Conservation (phyloP, 2,329 filamentous ascomycete species). For the Penicillium verrucosum region DNA sequence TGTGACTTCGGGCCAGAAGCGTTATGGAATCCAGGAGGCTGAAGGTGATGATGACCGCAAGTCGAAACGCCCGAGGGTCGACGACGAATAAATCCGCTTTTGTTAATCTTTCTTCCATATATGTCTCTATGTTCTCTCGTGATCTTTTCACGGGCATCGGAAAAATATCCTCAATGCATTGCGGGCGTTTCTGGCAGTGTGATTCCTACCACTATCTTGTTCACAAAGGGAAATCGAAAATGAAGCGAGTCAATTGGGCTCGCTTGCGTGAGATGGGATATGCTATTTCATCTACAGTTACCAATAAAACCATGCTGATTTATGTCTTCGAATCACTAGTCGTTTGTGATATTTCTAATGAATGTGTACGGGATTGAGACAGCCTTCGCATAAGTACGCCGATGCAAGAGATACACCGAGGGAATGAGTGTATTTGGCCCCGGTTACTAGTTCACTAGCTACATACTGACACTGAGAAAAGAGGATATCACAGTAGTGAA, state of each 20-base stretch:
- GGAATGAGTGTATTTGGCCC: not conserved
- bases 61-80: constrained; percentile 71
- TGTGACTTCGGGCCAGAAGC: constrained; percentile 53
- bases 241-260: not conserved
- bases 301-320: not conserved
- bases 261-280: not conserved
- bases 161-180: constrained; percentile 26
- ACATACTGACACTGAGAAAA: not conserved
- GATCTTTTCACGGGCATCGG: constrained; percentile 2
- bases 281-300: not conserved
- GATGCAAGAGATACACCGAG: too few species aligned
- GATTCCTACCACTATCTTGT: constrained; percentile 12
- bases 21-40: constrained; percentile 44
- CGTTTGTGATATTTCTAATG: not conserved
- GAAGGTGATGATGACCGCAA: constrained; percentile 34
- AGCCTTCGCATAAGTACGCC: too few species aligned
- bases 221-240: constrained; percentile 1
- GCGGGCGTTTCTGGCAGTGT: constrained; percentile 26
- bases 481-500: not conserved
- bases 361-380: not conserved
- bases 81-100: constrained; percentile 56
- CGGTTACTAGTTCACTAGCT: not conserved
- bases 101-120: constrained; percentile 11
- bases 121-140: constrained; percentile 11
- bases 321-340: not conserved